Evolutionary conservation across 1,139 yeast genomes (phyloP).

Genomic region (Yamadazyma dendronema): DNA sequence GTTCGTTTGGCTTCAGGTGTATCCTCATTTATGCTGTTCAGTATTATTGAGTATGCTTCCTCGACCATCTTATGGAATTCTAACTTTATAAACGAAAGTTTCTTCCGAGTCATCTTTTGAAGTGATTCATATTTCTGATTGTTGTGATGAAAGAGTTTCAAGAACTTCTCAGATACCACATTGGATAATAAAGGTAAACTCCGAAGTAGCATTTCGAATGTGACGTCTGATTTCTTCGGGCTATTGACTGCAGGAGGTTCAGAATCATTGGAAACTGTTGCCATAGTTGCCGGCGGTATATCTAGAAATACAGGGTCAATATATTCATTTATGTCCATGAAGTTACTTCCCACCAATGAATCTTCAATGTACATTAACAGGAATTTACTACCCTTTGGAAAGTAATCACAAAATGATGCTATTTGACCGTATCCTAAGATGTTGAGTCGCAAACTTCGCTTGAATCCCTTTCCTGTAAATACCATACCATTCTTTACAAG

Average conservation of each 20-base stretch:
- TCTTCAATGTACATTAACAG: slow-evolving; percentile 53
- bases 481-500: slow-evolving; percentile 55
- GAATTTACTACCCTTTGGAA: slow-evolving; percentile 49
- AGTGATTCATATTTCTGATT: slow-evolving; percentile 34
- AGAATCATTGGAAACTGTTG: not conserved
- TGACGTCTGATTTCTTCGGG: slow-evolving; percentile 10
- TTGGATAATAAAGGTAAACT: slow-evolving; percentile 47
- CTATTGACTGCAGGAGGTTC: not conserved
- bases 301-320: slow-evolving; percentile 11
- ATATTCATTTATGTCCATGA: slow-evolving; percentile 12
- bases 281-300: not conserved
- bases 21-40: slow-evolving; percentile 39
- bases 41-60: slow-evolving; percentile 39
- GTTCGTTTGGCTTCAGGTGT: slow-evolving; percentile 38
- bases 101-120: slow-evolving; percentile 30
- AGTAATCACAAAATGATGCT: slow-evolving; percentile 45
- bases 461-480: slow-evolving; percentile 59
- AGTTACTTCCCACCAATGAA: slow-evolving; percentile 42
- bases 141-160: slow-evolving; percentile 44
- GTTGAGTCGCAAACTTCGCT: slow-evolving; percentile 41
- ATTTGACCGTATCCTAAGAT: slow-evolving; percentile 46
- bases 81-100: slow-evolving; percentile 24
- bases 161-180: slow-evolving; percentile 47
- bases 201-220: slow-evolving; percentile 46
- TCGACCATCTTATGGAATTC: slow-evolving; percentile 38